phyloP scores from a whole-genome alignment of 306 rosid species.

The Fragaria iinumae region DNA sequence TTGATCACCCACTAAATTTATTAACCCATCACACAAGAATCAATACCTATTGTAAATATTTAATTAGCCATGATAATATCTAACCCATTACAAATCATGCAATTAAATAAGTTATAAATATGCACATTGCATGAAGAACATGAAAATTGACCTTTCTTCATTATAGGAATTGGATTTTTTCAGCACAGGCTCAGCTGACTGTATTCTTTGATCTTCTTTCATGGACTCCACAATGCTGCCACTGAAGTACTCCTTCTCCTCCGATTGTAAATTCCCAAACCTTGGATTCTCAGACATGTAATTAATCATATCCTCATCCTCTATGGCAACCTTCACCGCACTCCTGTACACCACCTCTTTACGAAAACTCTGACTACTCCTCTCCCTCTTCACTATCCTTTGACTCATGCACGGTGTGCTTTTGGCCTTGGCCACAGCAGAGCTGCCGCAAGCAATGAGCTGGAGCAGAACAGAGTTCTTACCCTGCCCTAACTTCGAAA shows the following conservation, averaged over 20 bases:
- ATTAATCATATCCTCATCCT: conserved; percentile 48
- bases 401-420: conserved; percentile 26
- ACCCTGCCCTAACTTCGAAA: conserved; percentile 26
- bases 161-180: conserved; percentile 73
- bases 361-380: conserved; percentile 22
- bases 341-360: conserved; percentile 35
- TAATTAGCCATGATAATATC: neutral
- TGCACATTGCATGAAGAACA: neutral
- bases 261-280: conserved; percentile 61
- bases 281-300: conserved; percentile 77
- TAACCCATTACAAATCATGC: neutral
- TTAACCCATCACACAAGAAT: neutral
- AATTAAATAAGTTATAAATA: neutral
- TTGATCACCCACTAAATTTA: neutral
- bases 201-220: conserved; percentile 38
- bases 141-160: conserved; percentile 53
- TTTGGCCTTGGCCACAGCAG: conserved; percentile 46
- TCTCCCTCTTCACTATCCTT: conserved; percentile 22
- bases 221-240: conserved; percentile 77
- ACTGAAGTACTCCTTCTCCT: conserved; percentile 88
- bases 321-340: conserved; percentile 29
- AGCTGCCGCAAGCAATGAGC: conserved; percentile 77
- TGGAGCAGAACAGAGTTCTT: conserved; percentile 69
- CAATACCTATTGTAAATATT: neutral
- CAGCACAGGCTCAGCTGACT: conserved; percentile 28